Evolutionary conservation across 176 grass and related monocot species (phyloP), one percentile per base, ranked within the genome.

Genomic region (Rhipidocladum racemiflorum): DNA sequence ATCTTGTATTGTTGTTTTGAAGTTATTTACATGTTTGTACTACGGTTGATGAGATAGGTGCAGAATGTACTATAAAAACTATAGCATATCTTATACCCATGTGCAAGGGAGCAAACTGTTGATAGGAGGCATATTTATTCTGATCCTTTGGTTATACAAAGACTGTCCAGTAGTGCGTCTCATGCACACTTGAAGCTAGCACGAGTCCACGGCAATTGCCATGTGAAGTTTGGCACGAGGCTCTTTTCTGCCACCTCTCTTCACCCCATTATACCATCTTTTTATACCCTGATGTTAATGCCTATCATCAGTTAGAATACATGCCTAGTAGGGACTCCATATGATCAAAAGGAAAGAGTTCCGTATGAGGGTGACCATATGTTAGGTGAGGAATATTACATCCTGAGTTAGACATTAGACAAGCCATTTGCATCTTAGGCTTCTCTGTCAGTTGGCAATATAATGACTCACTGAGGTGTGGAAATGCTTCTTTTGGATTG

Each of bases 361-460:
- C 20, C 50, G 34, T 29, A 63, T 12, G 56, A 36, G 68, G 51
- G 16, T 13, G 3, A 39, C 46, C 81, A 35, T 64, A 20, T 64
- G 43, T 36, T 74, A 18, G 68, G 21, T 74, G 68, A 61, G 56
- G 27, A 63, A n/a, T 62, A 29, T 73, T 83, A 49, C 55, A 35
- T 60, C 55, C 4, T 72, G 55, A 13, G 66, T 32, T 14, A 83
- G n/a, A 36, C 59, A 42, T 32, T 14, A 83, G n/a, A 36, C 59
- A 42, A 49, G 51, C 28, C 67, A 70, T 49, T 53, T 67, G 61
- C 70, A 34, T 34, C 18, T 7, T 18, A 51, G 7, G 35, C 3
- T 45, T 57, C 17, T 77, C 35, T 65, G 42, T 39, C 8, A 29
- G 27, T 65, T 83, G 81, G n/a, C 21, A 21, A 51, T 83, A 74